Evolutionary conservation across 257 asterid genomes (phyloP).

Genomic region (Nyctanthes arbortristis): DNA sequence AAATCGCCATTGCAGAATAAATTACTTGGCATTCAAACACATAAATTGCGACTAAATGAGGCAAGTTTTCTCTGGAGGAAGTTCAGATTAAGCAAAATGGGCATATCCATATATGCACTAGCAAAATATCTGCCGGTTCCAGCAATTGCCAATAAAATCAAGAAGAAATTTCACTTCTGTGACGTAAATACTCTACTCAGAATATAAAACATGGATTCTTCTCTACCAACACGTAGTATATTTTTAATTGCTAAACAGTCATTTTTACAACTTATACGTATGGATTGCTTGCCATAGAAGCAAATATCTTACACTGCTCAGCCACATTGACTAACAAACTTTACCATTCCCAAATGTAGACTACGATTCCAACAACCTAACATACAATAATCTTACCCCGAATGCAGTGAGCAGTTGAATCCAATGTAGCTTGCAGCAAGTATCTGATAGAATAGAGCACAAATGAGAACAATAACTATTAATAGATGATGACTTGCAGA

Average conservation of each 20-base stretch:
- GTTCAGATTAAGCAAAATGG: background rate
- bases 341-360: constrained; percentile 6
- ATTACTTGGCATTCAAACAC: background rate
- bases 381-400: constrained; percentile 8
- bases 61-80: background rate
- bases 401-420: constrained; percentile 2
- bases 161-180: background rate
- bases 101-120: background rate
- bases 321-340: constrained; percentile 6
- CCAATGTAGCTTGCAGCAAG: constrained; percentile 23
- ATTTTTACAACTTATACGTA: background rate
- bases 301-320: background rate
- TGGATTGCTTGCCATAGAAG: background rate
- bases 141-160: background rate
- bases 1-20: too few relatives aligned
- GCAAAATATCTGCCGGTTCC: background rate
- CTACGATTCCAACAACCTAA: background rate
- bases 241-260: background rate
- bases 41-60: background rate
- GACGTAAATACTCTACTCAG: background rate
- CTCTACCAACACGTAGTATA: background rate
- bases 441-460: constrained; percentile 25
- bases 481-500: background rate
- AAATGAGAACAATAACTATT: background rate
- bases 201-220: background rate